These are phyloP conservation scores for Penicillium digitatum DNA, from an alignment of 2,329 filamentous ascomycete species.

Conservation along the genomic window DNA sequence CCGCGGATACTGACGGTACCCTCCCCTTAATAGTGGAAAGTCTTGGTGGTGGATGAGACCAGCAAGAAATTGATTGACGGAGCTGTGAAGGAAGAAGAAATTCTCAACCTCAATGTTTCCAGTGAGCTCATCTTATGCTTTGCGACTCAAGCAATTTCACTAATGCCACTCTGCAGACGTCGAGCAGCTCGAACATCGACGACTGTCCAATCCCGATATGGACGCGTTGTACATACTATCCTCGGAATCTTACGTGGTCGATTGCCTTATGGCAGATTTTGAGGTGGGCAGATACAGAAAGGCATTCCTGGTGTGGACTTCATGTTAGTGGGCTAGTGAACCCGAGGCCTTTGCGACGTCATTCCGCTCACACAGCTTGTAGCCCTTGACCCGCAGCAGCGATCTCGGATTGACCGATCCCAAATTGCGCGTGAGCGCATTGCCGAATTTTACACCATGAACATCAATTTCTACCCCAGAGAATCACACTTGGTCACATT, in stretches of 20 bases:
- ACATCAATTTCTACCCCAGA: slow-evolving; percentile 82
- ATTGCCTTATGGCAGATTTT: slow-evolving; percentile 90
- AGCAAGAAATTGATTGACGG: slow-evolving; percentile 86
- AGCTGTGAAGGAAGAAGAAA: slow-evolving; percentile 90
- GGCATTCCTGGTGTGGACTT: slow-evolving; percentile 81
- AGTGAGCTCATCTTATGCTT: slow-evolving; percentile 56
- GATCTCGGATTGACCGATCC: slow-evolving; percentile 70
- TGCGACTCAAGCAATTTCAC: not conserved
- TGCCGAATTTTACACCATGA: slow-evolving; percentile 74
- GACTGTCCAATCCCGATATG: slow-evolving; percentile 79
- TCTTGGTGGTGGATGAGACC: slow-evolving; percentile 79
- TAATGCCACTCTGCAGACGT: slow-evolving; percentile 57
- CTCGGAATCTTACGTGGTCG: slow-evolving; percentile 80
- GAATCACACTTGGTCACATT: slow-evolving; percentile 92
- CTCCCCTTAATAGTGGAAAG: slow-evolving; percentile 73
- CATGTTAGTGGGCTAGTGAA: slow-evolving; percentile 45
- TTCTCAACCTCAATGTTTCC: slow-evolving; percentile 92
- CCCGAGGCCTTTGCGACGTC: slow-evolving; percentile 2
- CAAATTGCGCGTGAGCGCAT: slow-evolving; percentile 68
- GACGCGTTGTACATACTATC: slow-evolving; percentile 92
- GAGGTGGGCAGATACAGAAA: slow-evolving; percentile 76
- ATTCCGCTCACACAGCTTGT: slow-evolving; percentile 30
- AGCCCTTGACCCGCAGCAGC: slow-evolving; percentile 65
- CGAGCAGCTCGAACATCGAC: slow-evolving; percentile 83
- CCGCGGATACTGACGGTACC: slow-evolving; percentile 27